Base-by-base conservation (phyloP, 495 filamentous ascomycete species). In the Neurospora discreta region DNA sequence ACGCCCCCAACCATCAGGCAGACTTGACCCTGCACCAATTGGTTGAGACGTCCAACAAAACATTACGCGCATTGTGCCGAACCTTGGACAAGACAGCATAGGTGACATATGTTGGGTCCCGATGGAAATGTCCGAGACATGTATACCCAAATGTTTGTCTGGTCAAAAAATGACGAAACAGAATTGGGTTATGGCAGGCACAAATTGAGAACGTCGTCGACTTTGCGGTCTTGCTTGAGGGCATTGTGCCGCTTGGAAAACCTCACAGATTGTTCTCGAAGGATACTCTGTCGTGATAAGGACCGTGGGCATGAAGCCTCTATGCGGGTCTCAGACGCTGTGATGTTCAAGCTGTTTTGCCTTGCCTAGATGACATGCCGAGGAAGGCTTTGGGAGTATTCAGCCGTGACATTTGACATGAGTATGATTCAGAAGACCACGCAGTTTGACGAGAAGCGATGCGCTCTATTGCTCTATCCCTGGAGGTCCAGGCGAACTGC, bases 271-370 rank as follows among this genome's bases (percentile, higher is more conserved):
- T 36, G 33, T 60, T 2, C 5, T 18, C 23, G 7, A 18, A 60
- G 13, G 23, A 30, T 16, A 30, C 30, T 15, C 13, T 60, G 6
- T 30, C 52, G 7, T 30, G 9, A 18, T 33, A 33, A 9, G 52
- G 26, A 18, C 15, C 13, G 1, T 36, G 26, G 23, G 52, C 16
- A 15, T 26, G 46, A 58, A 68, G 52, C 70, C 68, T 58, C 70
- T 68, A 74, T 75, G 76, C 73, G 73, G 42, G 75, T 74, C 68
- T 74, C 43, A 74, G 36, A 68, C 75, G 70, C 36, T 72, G 75
- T 70, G 72, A 65, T 71, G 68, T 60, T 46, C 42, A 67, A 40
- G 42, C 23, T 70, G 68, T 74, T 69, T 71, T 52, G 71, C 69
- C 74, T 73, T 75, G 43, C 60, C 69, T 42, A 71, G 39, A 72